These are phyloP conservation scores for Cyclotella choctawhatcheeana DNA, from an alignment of 108 stramenopile genomes.

Conservation along the genomic window DNA sequence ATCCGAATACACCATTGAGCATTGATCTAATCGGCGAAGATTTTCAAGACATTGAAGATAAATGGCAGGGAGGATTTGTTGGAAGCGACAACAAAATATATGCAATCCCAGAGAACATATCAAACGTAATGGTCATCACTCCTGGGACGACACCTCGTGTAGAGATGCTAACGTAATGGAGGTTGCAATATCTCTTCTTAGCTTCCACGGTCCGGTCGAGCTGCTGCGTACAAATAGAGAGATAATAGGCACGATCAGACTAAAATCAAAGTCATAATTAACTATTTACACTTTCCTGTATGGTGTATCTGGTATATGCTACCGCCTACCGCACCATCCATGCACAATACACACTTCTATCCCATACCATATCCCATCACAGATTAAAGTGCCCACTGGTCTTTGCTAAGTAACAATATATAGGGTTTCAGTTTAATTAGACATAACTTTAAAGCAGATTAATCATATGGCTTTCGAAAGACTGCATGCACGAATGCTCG, in stretches of 20 bases:
- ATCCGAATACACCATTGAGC: constrained; percentile 23
- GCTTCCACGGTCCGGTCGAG: too few species aligned
- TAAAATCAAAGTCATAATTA: too few species aligned
- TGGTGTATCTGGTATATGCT: too few species aligned
- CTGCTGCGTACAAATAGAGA: too few species aligned
- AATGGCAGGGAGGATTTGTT: constrained; percentile 58
- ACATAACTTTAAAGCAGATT: background rate
- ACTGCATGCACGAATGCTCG: constrained; percentile 46
- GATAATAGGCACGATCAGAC: too few species aligned
- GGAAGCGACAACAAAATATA: constrained; percentile 81
- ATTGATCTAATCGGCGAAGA: constrained; percentile 29
- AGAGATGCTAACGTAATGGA: constrained; percentile 28
- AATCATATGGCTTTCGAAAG: constrained; percentile 33
- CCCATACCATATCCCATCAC: too few species aligned
- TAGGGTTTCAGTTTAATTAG: background rate
- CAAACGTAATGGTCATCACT: constrained; percentile 72
- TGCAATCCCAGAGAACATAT: constrained; percentile 79
- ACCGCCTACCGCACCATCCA: too few species aligned
- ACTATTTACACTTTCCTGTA: too few species aligned
- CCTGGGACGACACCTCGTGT: constrained; percentile 49
- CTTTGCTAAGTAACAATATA: background rate
- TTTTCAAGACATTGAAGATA: constrained; percentile 36
- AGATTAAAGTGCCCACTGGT: too few species aligned
- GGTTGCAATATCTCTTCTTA: too few species aligned
- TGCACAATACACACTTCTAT: too few species aligned